These are phyloP conservation scores for Kockiozyma suomiensis DNA, from an alignment of 805 yeast genomes.

Conservation along the genomic window DNA sequence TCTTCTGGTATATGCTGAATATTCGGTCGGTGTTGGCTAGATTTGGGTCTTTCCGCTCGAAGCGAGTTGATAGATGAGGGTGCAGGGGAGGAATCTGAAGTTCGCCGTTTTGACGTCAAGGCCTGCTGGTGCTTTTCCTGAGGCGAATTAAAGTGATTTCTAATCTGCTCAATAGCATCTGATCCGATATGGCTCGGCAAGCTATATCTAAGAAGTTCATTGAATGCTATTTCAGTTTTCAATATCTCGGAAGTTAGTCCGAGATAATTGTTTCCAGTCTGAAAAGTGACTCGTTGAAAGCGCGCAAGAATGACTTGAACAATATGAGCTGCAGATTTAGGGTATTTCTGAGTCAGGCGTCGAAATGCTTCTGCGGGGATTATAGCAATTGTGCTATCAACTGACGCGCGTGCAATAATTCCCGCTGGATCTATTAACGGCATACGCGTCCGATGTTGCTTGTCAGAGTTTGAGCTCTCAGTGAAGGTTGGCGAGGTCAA, in stretches of 20 bases:
- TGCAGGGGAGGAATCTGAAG: neutral
- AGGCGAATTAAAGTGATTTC: constrained; percentile 28
- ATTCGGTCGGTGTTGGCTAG: neutral
- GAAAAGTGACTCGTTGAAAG: constrained; percentile 86
- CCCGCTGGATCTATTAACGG: constrained; percentile 38
- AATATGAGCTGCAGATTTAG: constrained; percentile 89
- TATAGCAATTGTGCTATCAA: constrained; percentile 82
- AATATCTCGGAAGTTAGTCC: constrained; percentile 82
- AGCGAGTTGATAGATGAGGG: neutral
- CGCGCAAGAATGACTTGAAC: constrained; percentile 89
- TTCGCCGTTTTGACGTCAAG: neutral
- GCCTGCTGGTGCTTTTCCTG: neutral
- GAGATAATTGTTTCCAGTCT: constrained; percentile 82
- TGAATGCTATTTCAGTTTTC: constrained; percentile 66
- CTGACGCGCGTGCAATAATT: constrained; percentile 73
- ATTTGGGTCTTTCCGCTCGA: neutral
- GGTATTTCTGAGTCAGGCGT: constrained; percentile 70
- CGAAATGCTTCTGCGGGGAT: constrained; percentile 85
- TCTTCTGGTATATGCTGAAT: constrained; percentile 8
- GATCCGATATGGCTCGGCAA: constrained; percentile 69
- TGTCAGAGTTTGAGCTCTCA: neutral
- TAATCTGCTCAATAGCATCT: constrained; percentile 53
- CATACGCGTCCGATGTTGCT: neutral
- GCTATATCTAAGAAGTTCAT: constrained; percentile 50
- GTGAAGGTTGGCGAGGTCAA: neutral